Evolutionary conservation across 2,329 filamentous ascomycete genomes (phyloP), one percentile per base, ranked within the genome.

Genomic region (Ophiostoma ips): DNA sequence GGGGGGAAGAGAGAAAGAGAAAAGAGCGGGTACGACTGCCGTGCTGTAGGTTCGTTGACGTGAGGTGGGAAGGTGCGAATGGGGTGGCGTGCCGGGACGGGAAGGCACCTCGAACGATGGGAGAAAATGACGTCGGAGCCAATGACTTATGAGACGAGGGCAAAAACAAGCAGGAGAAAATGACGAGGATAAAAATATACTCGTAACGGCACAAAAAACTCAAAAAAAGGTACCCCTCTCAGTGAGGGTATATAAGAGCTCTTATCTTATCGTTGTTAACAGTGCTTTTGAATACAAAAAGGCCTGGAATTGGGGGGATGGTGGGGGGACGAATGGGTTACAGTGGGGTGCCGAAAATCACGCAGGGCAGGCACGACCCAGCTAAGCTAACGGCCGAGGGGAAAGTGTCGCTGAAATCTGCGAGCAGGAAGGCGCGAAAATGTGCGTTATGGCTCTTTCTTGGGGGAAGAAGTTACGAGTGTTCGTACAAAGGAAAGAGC

Each of bases 211-310:
- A 28, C 8, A 35, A 37, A 11, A 43, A 24, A 41, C 28, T 18
- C 43, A 34, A 41, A 18, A 12, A 5, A 13, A 31, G n/a, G 31
- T n/a, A n/a, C n/a, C n/a, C n/a, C n/a, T n/a, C n/a, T n/a, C 11
- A 21, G 30, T 3, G 6, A 15, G 2, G 3, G 30, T 33, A 15
- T 7, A 16, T 10, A 16, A 35, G 38, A 48, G 46, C 49, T 51
- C 59, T 62, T 61, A 62, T 62, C 60, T 61, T 61, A 61, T 62
- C 59, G 45, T 21, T 36, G 45, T 21, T 36, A n/a, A 8, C n/a
- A n/a, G 24, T 30, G 40, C 12, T 28, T 18, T 50, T 38, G 50
- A 34, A 21, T 19, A 37, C 15, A 34, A 36, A 35, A 35, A 11
- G 37, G n/a, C 35, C 13, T 28, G 13, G 36, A 33, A 5, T 35